Evolutionary conservation across 176 grass and related monocot species (phyloP), one percentile per base, ranked within the genome.

Genomic region (Carex parvula): DNA sequence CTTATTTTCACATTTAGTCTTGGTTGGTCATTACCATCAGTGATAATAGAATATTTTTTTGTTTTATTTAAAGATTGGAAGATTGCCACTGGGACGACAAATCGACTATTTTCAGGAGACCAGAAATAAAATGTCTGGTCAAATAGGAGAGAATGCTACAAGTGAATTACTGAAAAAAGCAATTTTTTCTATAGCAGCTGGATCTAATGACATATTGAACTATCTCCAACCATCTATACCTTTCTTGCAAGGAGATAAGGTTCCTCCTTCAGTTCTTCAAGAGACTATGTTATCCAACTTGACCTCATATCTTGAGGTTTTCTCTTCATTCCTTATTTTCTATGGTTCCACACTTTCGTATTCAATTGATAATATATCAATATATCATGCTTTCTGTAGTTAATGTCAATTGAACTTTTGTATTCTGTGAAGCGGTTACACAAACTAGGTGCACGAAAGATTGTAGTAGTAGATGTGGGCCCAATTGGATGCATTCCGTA

Each of bases 121-220:
- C 18, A 95, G 89, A 87, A 65, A 83, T 37, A 63, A 83, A 41
- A 85, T 95, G 52, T 9, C 86, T 10, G 69, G 86, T 20, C 35
- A 1, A 20, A 82, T 86, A 46, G 92, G 86, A 42, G 85, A 90
- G 59, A 88, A 93, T 72, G 80, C 84, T 59, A 81, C 93, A 15
- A 5, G 67, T 0, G 85, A 92, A 20, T 93, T 98, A 62, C 80
- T 93, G 55, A 87, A 89, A 14, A n/a, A 80, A 39, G 88, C 88
- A 13, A 78, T 98, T 6, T 95, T 93, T 89, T 64, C 85, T 11
- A 54, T 93, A 37, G 79, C 80, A 13, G 55, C 86, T 20, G 95
- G 95, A 52, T 93, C 91, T 59, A 98, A 98, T 54, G 91, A 98
- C 67, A 95, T 98, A 10, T 59, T 98, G 70, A 90, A 95, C 84